Evolutionary conservation across 106 monocot species (phyloP).

Genomic region (Dactylorhiza incarnata): DNA sequence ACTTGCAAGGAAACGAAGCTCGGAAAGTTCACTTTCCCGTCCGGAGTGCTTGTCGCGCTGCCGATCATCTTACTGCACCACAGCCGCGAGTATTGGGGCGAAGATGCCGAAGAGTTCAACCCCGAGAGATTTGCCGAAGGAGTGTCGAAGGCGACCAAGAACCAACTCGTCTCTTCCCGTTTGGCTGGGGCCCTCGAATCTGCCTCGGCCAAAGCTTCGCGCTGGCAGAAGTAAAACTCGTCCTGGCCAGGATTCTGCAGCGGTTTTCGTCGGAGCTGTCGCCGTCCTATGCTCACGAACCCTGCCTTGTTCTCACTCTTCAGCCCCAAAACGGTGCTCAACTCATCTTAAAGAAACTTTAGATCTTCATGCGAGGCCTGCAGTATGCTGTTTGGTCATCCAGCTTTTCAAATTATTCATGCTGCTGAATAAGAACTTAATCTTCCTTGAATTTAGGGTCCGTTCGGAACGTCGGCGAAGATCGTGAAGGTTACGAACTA

Average conservation of each 20-base stretch:
- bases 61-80: conserved; percentile 12
- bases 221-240: neutral
- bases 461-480: no score
- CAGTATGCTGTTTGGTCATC: no score
- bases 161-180: neutral
- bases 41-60: neutral
- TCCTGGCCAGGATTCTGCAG: conserved; percentile 3
- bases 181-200: conserved; percentile 1
- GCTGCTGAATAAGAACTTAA: no score
- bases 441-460: no score
- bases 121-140: conserved; percentile 1
- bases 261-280: conserved; percentile 14
- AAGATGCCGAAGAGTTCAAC: conserved; percentile 4
- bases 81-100: neutral
- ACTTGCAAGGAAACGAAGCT: conserved; percentile 6
- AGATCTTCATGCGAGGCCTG: neutral
- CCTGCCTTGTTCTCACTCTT: conserved; percentile 8
- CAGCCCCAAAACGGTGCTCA: conserved; percentile 1
- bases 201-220: no score
- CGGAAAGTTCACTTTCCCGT: neutral
- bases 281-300: conserved; percentile 12
- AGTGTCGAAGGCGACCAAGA: neutral
- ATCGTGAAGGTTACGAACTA: no score
- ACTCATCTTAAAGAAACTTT: neutral
- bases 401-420: no score